Base-by-base conservation (phyloP, 2,329 filamentous ascomycete species). In the Ascochyta fabae region DNA sequence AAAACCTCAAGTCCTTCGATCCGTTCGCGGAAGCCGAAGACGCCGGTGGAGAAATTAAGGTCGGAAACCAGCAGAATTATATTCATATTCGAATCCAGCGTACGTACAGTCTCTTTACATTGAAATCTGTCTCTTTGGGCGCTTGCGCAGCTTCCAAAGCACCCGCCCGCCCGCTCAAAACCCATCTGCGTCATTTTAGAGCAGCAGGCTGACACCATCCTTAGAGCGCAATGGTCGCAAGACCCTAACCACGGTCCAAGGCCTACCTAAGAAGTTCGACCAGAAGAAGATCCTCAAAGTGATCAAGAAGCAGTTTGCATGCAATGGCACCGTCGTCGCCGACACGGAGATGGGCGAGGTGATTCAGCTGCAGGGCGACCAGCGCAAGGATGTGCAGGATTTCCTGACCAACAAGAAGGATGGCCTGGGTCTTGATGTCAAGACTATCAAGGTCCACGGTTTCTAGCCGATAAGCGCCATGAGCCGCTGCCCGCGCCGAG, bases 21-120 rank as follows among this genome's bases (percentile, higher is more conserved):
- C 95, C 95, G 90, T 99, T 99, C 92, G 95, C 95, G 89, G 95
- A 98, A 91, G 95, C 93, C 88, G 95, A 97, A 91, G 94, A 97
- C 89, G 93, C 96, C 81, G 92, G 90, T 80, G 93, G 92, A 85
- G 91, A 96, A 83, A 89, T 88, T 79, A 95, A 95, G 83, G 62
- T 59, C 36, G 90, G 95, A 84, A 88, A 90, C 79, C 91, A 96
- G 83, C 91, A 96, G 83, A 96, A 96, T 82, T 96, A 97, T 80
- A 96, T 98, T 80, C 95, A 98, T 84, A 98, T 99, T 81, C 93
- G 95, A 82, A 98, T 98, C 79, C 95, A 99, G 80, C 95, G 94
- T 98, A 88, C 55, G 71, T 71, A 46, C 15, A 3, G 90, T 88
- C 31, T 41, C 50, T 61, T 39, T 46, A 12, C 2, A 24, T 6